Evolutionary conservation across 148 eudicot species (phyloP), one percentile per base, ranked within the genome.

Genomic region (Nepenthes gracilis): DNA sequence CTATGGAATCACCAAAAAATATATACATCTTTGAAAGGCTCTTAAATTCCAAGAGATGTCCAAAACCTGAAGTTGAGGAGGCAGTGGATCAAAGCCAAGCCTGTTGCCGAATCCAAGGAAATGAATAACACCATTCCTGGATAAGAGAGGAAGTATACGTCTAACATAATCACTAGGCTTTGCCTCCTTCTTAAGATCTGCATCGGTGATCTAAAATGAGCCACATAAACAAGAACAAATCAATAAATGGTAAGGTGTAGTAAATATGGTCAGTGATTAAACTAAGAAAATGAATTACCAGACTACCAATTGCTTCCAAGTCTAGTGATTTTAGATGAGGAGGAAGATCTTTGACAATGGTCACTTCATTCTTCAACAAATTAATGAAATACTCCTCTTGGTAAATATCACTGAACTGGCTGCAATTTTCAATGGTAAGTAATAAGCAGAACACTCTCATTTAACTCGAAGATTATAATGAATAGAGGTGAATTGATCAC

Each of bases 81-180:
- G 84, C 51, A 93, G 54, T 36, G 94, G 94, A 70, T 93, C 95
- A 61, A 93, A 93, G 11, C 96, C 98, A 43, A 93, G 85, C 58
- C 98, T 84, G 61, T 93, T 93, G 36, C 87, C 98, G 75, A 66
- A 93, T 63, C 98, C 98, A 58, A 88, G 95, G 56, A 93, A 72
- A 75, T 93, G 96, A 62, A 88, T 90, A 65, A 82, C 74, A 36
- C 85, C 78, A 60, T 86, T 93, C 57, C 69, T 83, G 64, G 66
- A 55, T 34, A 93, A 76, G 61, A 78, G 56, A 34, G 98, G 98
- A 78, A 86, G 89, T 54, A 84, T 85, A 45, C 69, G 72, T 64
- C 43, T 76, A 8, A 75, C 49, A 64, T 86, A 93, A 36, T 88
- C 96, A 64, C 32, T 40, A 23, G 85, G 83, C 52, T 64, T 79